A percentile compares a stretch with the other conserved stretches of the same genome.
Conservation (phyloP, 495 filamentous ascomycete species). For the Penicillium canariense region DNA sequence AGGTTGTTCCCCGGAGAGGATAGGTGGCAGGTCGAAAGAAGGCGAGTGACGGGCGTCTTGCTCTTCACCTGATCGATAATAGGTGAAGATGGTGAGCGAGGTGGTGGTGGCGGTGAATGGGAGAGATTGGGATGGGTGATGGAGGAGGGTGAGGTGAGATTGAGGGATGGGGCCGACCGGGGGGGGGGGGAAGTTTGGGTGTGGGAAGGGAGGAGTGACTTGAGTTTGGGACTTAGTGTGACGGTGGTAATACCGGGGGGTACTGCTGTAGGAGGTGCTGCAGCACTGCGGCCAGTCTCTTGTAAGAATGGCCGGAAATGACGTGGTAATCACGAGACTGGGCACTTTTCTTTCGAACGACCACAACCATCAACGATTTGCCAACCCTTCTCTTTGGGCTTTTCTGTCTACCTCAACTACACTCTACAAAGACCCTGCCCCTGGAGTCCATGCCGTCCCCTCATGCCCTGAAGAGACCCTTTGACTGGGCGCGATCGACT, state of each 20-base stretch:
- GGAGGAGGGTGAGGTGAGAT: slow-evolving; percentile 7
- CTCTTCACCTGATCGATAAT: background rate
- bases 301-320: slow-evolving; percentile 15
- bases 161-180: slow-evolving; percentile 19
- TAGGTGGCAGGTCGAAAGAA: slow-evolving; percentile 6
- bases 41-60: background rate
- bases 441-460: slow-evolving; percentile 1
- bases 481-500: slow-evolving; percentile 16
- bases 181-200: no score
- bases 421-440: slow-evolving; percentile 4
- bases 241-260: slow-evolving; percentile 25
- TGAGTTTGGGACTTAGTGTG: slow-evolving; percentile 30
- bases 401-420: background rate
- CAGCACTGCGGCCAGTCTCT: background rate
- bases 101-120: background rate
- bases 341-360: background rate
- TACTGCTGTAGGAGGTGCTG: slow-evolving; percentile 12
- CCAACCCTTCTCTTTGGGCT: background rate
- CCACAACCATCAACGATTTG: background rate
- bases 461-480: slow-evolving; percentile 13
- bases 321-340: slow-evolving; percentile 4
- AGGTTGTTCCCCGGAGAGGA: slow-evolving; percentile 6
- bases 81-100: background rate
- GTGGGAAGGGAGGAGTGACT: slow-evolving; percentile 12
- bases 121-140: slow-evolving; percentile 8